Base-by-base conservation (phyloP, 352 stramenopile genomes). In the Chrysophaeum taylorii region DNA sequence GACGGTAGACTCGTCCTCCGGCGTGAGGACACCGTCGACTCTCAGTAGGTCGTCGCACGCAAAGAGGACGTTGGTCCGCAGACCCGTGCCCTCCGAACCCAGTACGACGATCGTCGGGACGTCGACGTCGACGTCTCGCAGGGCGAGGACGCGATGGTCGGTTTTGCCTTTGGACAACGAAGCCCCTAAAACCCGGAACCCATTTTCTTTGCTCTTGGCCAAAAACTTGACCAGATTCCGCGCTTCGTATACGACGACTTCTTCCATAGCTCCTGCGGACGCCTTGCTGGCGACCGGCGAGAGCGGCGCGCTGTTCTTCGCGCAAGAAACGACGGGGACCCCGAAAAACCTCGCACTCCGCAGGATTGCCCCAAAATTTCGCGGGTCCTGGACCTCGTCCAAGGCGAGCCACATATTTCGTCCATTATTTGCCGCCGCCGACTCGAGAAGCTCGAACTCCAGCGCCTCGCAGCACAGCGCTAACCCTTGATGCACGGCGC, bases 311-410 rank as follows among this genome's bases (percentile, higher is more conserved):
- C 79, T 88, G 64, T 92, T 92, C 72, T 92, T 92, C 0, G 79
- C 69, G 73, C 81, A 89, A 0, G 84, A 18, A 25, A 69, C 1
- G n/a, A 68, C 70, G 39, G 66, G 48, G 45, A 72, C 69, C 42
- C 85, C 85, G 42, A 93, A 80, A 75, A 91, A 92, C 68, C 84
- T 82, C 15, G 79, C 79, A 15, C 78, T 87, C 35, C 87, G 74
- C 2, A 92, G 63, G 37, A 93, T 70, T 14, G 84, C 83, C 50
- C 86, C 86, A 35, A 92, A 76, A 72, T 93, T 93, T 69, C 91
- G 85, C 48, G 87, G 87, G 78, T 93, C 87, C 0, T 84, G 79
- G 16, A 93, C 83, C 76, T 91, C 81, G 69, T 90, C 83, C n/a
- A 90, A 64, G 15, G 80, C 82, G 38, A 90, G 68, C 81, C 83